phyloP scores from a whole-genome alignment of 805 yeast species.

The Ogataea methanolica region DNA sequence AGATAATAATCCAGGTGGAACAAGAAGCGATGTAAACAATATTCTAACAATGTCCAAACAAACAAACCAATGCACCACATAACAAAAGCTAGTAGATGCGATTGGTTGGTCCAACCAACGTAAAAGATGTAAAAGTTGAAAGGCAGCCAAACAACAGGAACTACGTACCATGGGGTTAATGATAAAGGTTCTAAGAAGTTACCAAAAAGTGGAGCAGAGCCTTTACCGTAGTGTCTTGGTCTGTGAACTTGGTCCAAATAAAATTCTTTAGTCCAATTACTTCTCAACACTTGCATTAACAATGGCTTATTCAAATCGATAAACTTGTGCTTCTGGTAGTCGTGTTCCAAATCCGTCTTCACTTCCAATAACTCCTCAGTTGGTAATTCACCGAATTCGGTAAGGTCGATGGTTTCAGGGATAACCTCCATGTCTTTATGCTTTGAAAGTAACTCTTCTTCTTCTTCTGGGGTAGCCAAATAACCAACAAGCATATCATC shows the following conservation, averaged over 20 bases:
- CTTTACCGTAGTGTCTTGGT: constrained; percentile 97
- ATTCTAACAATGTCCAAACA: constrained; percentile 92
- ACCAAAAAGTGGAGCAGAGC: constrained; percentile 94
- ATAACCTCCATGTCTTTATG: constrained; percentile 45
- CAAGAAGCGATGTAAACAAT: constrained; percentile 79
- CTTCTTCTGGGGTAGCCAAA: constrained; percentile 79
- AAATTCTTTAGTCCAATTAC: constrained; percentile 79
- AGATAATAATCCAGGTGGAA: constrained; percentile 88
- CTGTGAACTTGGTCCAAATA: constrained; percentile 95
- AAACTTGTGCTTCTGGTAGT: constrained; percentile 74
- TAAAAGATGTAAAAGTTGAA: constrained; percentile 60
- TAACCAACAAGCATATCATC: constrained; percentile 81
- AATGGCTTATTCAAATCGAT: constrained; percentile 82
- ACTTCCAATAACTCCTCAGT: constrained; percentile 67
- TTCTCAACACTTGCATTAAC: constrained; percentile 70
- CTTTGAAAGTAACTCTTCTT: constrained; percentile 56
- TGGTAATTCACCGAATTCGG: constrained; percentile 62
- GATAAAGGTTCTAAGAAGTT: constrained; percentile 90
- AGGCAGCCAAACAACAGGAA: constrained; percentile 87
- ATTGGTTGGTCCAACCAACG: constrained; percentile 50
- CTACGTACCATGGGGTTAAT: constrained; percentile 91
- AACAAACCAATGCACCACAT: constrained; percentile 78
- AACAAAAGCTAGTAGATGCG: constrained; percentile 42
- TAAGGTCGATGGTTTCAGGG: constrained; percentile 40
- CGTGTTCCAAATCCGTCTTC: constrained; percentile 72